phyloP scores from a whole-genome alignment of 306 rosid species.

The Vigna unguiculata region DNA sequence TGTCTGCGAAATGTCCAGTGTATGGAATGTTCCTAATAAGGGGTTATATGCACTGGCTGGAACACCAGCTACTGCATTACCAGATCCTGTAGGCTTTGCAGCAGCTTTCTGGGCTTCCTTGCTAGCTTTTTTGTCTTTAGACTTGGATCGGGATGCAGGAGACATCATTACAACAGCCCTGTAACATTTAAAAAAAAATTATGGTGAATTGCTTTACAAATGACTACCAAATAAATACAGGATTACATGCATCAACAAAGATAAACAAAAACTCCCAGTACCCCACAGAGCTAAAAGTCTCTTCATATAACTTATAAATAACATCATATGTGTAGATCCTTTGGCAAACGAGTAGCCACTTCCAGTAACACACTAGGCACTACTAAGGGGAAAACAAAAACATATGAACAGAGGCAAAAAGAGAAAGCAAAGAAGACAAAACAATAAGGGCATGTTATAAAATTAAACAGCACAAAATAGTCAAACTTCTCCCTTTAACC shows the following conservation, averaged over 20 bases:
- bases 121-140: conserved; percentile 81
- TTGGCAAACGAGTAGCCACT: conserved; percentile 9
- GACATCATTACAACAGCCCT: conserved; percentile 70
- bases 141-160: conserved; percentile 85
- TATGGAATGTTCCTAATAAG: conserved; percentile 85
- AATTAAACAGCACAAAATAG: not conserved
- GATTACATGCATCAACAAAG: conserved; percentile 22
- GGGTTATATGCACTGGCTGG: conserved; percentile 97
- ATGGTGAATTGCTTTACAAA: conserved; percentile 8
- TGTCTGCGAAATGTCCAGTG: conserved; percentile 62
- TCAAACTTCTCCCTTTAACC: not conserved
- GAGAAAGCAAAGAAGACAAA: conserved; percentile 23
- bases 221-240: conserved; percentile 10
- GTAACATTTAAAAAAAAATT: conserved; percentile 42
- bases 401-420: conserved; percentile 14
- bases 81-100: conserved; percentile 69
- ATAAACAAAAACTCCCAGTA: conserved; percentile 1
- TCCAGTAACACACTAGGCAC: not conserved
- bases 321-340: not conserved
- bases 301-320: conserved; percentile 15
- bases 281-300: not conserved
- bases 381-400: not conserved
- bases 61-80: conserved; percentile 64
- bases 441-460: conserved; percentile 16
- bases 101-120: conserved; percentile 79